Evolutionary conservation across 306 rosid species (phyloP).

Genomic region (Prunus mongolica): DNA sequence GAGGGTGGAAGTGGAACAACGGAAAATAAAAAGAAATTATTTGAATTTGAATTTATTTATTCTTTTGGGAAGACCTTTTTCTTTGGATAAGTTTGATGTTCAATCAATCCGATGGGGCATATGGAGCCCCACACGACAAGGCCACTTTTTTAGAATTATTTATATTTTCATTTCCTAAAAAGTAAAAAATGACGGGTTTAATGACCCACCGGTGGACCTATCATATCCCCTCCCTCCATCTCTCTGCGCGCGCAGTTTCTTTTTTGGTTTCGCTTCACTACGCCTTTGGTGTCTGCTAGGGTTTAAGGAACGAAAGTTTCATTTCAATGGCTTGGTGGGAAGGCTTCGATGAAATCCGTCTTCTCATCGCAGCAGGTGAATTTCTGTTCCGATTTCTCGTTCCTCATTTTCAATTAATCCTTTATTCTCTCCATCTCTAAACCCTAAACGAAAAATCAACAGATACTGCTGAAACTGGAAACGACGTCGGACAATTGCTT

Average conservation of each 20-base stretch:
- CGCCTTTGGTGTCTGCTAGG: constrained; percentile 14
- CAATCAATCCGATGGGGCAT: too few relatives aligned
- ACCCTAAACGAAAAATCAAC: constrained; percentile 1
- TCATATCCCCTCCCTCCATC: not conserved
- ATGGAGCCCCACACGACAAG: too few relatives aligned
- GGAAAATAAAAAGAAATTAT: too few relatives aligned
- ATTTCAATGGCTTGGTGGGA: constrained; percentile 60
- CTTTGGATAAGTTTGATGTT: too few relatives aligned
- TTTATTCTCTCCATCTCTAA: not conserved
- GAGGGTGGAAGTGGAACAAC: too few relatives aligned
- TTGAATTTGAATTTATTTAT: too few relatives aligned
- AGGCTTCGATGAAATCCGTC: constrained; percentile 59
- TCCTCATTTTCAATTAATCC: not conserved
- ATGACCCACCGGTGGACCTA: not conserved
- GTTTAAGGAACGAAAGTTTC: not conserved
- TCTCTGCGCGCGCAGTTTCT: not conserved
- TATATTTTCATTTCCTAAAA: too few relatives aligned
- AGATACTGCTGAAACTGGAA: constrained; percentile 51
- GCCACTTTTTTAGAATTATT: too few relatives aligned
- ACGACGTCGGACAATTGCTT: constrained; percentile 48
- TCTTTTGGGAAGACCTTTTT: too few relatives aligned
- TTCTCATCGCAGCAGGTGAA: constrained; percentile 71
- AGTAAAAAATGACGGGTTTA: not conserved
- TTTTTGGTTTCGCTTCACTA: not conserved
- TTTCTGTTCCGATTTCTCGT: not conserved